Percentiles rank a stretch among this genome's conserved stretches.
These are phyloP conservation scores for thale cress (Arabidopsis thaliana) DNA, from an alignment of 345 rosid genomes.

Conservation along the genomic window DNA sequence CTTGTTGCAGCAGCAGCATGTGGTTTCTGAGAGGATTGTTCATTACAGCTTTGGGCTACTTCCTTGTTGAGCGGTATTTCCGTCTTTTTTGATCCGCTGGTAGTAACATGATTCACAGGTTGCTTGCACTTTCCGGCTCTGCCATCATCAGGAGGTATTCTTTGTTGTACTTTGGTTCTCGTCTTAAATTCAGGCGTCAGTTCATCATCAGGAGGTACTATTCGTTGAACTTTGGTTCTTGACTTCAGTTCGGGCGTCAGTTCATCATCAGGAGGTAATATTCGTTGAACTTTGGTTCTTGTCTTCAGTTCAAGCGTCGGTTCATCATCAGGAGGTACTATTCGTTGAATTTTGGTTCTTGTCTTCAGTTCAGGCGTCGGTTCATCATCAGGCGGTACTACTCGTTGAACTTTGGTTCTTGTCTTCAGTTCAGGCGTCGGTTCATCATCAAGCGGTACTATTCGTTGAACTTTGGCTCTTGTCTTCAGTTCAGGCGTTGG, in stretches of 20 bases:
- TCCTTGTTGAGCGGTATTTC: constrained; percentile 25
- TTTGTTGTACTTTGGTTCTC: constrained; percentile 51
- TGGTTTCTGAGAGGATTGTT: constrained; percentile 28
- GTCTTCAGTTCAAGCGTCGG: too few species aligned
- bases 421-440: too few species aligned
- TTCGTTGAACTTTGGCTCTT: constrained; percentile 9
- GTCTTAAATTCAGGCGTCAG: constrained; percentile 60
- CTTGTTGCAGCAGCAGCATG: constrained; percentile 9
- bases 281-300: too few species aligned
- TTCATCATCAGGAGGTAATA: constrained; percentile 28
- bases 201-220: constrained; percentile 40
- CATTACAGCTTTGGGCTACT: constrained; percentile 21
- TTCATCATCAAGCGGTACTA: neutral
- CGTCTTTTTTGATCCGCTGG: constrained; percentile 28
- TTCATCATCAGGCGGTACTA: constrained; percentile 28
- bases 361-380: constrained; percentile 62
- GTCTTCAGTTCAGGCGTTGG: constrained; percentile 62
- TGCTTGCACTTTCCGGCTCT: constrained; percentile 35
- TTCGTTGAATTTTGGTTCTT: constrained; percentile 7
- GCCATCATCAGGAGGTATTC: constrained; percentile 39
- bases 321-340: neutral
- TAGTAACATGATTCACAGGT: constrained; percentile 30
- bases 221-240: constrained; percentile 51
- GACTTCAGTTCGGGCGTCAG: constrained; percentile 61
- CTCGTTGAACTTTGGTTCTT: too few species aligned